Base-by-base conservation (phyloP, 1,284 basidiomycete genomes). In the Moniliophthora roreri region DNA sequence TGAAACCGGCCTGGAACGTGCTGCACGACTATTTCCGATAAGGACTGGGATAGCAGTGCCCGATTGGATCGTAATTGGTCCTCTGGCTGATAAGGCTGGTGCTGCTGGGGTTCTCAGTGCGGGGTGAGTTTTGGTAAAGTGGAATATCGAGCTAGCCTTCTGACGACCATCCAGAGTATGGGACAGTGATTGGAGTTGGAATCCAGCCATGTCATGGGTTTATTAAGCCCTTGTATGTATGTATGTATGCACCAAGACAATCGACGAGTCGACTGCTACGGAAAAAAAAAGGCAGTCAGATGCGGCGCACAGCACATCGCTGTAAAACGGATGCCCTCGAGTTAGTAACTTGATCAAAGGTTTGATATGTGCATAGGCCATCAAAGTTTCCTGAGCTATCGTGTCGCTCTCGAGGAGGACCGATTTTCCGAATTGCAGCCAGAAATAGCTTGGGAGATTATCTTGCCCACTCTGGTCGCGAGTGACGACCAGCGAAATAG, bases 41-140 rank as follows among this genome's bases (percentile, higher is more conserved):
- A 81, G 92, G 10, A 94, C 91, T 0, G 91, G 90, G 3, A 74
- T 93, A 5, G 66, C 81, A 8, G 72, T 79, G 1, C 89, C 91
- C 1, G 88, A 91, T 62, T 94, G 90, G 89, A 63, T 89, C 1
- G 73, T 92, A 15, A 71, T 85, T 1, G 78, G 80, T 7, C 66
- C 69, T 2, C 65, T 70, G 8, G 74, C 80, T 10, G 85, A 85
- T 60, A 66, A 61, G 48, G 69, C 79, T 16, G 89, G 85, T 9
- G 82, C 86, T 11, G 89, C 80, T 10, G 91, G 87, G 0, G 70
- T 93, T n/a, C 65, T 80, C 13, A 90, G 82, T 20, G 87, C 86
- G 58, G 88, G 88, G 88, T 87, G 66, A 66, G 82, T 67, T 34
- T 18, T 42, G 28, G 49, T 37, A 9, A 6, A 16, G 37, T 23